Conservation (phyloP, 108 stramenopile genomes). For the Conticribra guillardii region DNA sequence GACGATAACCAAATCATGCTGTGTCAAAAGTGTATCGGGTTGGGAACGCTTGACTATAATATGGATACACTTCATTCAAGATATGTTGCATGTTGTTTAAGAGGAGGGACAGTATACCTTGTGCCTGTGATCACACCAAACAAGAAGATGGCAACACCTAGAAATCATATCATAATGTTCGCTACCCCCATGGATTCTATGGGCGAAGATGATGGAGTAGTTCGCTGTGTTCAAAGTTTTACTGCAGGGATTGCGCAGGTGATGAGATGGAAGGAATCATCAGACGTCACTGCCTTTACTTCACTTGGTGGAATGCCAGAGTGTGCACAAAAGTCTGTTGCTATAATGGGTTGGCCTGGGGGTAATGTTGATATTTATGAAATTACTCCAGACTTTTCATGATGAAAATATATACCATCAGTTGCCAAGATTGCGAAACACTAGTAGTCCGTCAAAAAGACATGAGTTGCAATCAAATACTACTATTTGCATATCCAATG, state of each 20-base stretch:
- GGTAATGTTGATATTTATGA: background rate
- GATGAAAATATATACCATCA: background rate
- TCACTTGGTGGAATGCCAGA: too few relatives aligned
- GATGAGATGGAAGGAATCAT: constrained; percentile 13
- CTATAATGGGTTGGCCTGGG: background rate
- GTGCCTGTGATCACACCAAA: constrained; percentile 39
- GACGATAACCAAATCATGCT: constrained; percentile 41
- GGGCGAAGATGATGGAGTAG: constrained; percentile 45
- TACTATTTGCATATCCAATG: too few relatives aligned
- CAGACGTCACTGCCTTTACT: background rate
- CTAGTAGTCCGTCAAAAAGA: too few relatives aligned
- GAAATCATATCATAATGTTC: constrained; percentile 13
- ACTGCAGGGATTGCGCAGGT: constrained; percentile 47
- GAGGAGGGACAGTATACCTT: constrained; percentile 69
- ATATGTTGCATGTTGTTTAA: constrained; percentile 63
- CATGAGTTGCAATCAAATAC: too few relatives aligned
- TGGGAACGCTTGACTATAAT: constrained; percentile 14
- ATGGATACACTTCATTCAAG: background rate
- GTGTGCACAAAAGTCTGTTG: background rate
- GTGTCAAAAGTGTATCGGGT: constrained; percentile 36
- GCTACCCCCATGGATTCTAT: constrained; percentile 46
- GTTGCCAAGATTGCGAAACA: too few relatives aligned
- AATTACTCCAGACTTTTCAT: background rate
- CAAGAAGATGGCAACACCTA: background rate
- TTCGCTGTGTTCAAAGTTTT: constrained; percentile 62